Evolutionary conservation across 2,329 filamentous ascomycete species (phyloP), one percentile per base, ranked within the genome.

Genomic region (Herpotrichia juniperi): DNA sequence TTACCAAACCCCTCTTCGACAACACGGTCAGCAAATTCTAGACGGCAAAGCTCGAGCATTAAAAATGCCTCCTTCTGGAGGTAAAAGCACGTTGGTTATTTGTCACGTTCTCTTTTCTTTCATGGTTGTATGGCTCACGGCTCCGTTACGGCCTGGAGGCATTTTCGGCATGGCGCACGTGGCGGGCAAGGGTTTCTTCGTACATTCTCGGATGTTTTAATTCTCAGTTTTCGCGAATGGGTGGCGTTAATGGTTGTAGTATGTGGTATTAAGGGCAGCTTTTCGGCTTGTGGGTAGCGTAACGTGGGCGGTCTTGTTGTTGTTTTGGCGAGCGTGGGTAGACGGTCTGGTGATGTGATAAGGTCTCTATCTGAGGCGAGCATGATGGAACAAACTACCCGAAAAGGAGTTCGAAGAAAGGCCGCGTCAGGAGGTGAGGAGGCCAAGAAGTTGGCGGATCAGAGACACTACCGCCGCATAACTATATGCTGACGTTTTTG

Each of bases 161-260:
- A 52, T 42, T 54, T 52, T 47, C n/a, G 46, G 47, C 48, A 55
- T 48, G 60, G 62, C 54, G 59, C 57, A 53, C 32, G 45, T 53
- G 30, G 44, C 48, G 50, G 45, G 42, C 19, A n/a, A 9, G 39
- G 16, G 3, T 30, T 24, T 42, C 51, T 46, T n/a, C 30, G 51
- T 31, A 45, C 39, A 42, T 42, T 37, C 9, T 21, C 34, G 39
- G 21, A 26, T 17, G 39, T 14, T 26, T 42, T 31, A 3, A 5
- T 30, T 43, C 22, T 30, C 8, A n/a, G 16, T 17, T 47, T 21
- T 34, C 28, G 9, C 35, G 16, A n/a, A 12, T 28, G 21, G 40
- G 28, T 16, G 40, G 40, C 35, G 35, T 40, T 40, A 19, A 40
- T 40, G 35, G 22, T 26, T 8, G 17, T 24, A 14, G 16, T 6